Evolutionary conservation across 2,329 filamentous ascomycete genomes (phyloP), one percentile per base, ranked within the genome.

Genomic region (Botrytis tulipae): DNA sequence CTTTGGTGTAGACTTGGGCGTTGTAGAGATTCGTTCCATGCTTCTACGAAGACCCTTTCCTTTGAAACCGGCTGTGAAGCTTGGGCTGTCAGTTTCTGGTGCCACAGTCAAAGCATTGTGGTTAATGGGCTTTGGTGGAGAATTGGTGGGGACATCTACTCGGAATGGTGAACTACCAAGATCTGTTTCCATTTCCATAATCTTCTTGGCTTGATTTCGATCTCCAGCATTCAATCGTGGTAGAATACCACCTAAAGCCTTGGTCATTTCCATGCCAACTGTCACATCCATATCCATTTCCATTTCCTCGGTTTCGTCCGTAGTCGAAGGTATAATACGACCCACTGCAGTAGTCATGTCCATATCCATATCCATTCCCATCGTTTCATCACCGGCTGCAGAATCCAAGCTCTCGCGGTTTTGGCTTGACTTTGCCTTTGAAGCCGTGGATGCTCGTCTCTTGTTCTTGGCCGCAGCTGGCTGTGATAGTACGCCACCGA

Each of bases 241-340:
- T 35, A 90, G 76, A 61, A 91, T 90, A n/a, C 84, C 84, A 20
- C 88, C 88, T 42, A 90, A 78, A 0, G 84, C 87, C 42, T 85
- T 81, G 2, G 89, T 91, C 83, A 93, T 90, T 69, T 93, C 90
- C 90, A 92, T 91, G 4, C 54, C 86, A 83, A 77, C 71, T 8
- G 78, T 80, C 70, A 80, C 85, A 73, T 85, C 85, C 7, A 85
- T 78, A 74, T 80, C 60, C 42, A 75, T 75, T 68, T 80, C 77
- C 78, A 76, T 78, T 46, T 51, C 86, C 83, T 76, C 72, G 5
- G 78, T 79, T 70, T 80, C 85, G 72, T 85, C 85, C 8, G 84
- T 84, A 73, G 85, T 82, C 86, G 77, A 76, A 44, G 79, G 73
- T 72, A 80, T 76, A 40, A 81, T 81, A 71, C 84, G 84, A 32